These are phyloP conservation scores for Diplocarpon mali DNA, from an alignment of 2,329 filamentous ascomycete genomes.

Conservation along the genomic window DNA sequence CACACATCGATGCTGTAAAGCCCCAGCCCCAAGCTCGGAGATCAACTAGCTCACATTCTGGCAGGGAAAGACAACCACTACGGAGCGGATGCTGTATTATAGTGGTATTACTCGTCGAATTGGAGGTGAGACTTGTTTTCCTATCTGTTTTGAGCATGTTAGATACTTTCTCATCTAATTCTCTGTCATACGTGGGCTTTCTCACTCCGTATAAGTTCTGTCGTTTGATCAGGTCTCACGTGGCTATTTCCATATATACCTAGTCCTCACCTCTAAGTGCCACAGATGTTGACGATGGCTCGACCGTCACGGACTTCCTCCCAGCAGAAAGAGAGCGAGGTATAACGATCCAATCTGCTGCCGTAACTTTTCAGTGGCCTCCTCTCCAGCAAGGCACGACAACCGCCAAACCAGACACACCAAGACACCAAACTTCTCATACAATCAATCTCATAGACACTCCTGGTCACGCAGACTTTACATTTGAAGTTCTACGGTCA, in stretches of 20 bases:
- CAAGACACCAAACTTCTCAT: constrained; percentile 45
- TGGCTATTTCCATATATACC: too few species aligned
- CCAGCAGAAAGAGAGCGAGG: constrained; percentile 84
- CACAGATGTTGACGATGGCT: constrained; percentile 83
- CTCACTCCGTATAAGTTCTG: too few species aligned
- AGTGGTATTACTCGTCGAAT: constrained; percentile 80
- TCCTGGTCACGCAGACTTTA: constrained; percentile 92
- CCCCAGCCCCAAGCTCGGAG: too few species aligned
- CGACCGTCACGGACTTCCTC: constrained; percentile 93
- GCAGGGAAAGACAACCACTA: constrained; percentile 90
- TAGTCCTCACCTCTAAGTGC: neutral
- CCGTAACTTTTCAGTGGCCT: constrained; percentile 92
- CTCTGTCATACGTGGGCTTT: too few species aligned
- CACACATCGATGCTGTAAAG: constrained; percentile 82
- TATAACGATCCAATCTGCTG: constrained; percentile 95
- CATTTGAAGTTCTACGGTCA: constrained; percentile 89
- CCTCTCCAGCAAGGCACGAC: constrained; percentile 30
- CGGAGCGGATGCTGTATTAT: constrained; percentile 97
- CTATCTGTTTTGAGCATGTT: neutral
- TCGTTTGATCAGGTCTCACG: too few species aligned
- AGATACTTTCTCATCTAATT: neutral
- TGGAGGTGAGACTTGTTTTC: constrained; percentile 41
- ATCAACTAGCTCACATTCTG: constrained; percentile 3
- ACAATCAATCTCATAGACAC: constrained; percentile 92
- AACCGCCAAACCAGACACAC: constrained; percentile 28